phyloP scores from a whole-genome alignment of 2,329 filamentous ascomycete species.

The Alternaria brassicicola region DNA sequence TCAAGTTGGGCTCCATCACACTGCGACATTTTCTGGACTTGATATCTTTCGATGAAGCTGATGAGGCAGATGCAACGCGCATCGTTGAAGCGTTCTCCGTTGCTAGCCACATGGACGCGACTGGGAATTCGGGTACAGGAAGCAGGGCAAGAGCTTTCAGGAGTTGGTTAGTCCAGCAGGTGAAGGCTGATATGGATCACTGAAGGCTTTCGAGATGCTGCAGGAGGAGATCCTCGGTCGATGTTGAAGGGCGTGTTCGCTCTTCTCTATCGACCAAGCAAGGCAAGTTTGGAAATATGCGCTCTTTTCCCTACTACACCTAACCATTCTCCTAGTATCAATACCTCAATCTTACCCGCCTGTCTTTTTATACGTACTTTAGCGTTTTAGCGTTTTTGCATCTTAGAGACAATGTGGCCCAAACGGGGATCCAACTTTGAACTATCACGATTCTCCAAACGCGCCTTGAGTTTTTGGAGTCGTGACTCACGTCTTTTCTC shows the following conservation, averaged over 20 bases:
- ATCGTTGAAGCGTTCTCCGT: constrained; percentile 34
- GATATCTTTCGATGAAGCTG: constrained; percentile 23
- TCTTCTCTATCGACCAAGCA: neutral
- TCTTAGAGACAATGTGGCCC: neutral
- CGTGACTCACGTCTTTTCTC: neutral
- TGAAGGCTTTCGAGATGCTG: neutral
- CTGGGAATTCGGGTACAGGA: constrained; percentile 2
- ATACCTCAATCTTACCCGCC: neutral
- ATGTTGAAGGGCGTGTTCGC: neutral
- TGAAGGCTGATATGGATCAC: neutral
- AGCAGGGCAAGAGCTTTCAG: constrained; percentile 30
- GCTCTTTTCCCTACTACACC: neutral
- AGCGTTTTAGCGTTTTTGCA: no score
- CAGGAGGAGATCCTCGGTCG: neutral
- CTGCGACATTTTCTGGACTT: constrained; percentile 29
- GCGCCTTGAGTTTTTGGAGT: neutral
- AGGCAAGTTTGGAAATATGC: neutral
- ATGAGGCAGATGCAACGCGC: constrained; percentile 8
- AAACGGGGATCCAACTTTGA: neutral
- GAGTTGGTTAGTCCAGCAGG: constrained; percentile 22
- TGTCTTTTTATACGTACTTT: neutral
- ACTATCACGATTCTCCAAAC: neutral
- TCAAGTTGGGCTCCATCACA: constrained; percentile 35
- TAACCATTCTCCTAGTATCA: neutral
- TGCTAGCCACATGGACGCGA: constrained; percentile 28